Conservation (phyloP, 2,329 filamentous ascomycete species). For the Aureobasidium sp. region DNA sequence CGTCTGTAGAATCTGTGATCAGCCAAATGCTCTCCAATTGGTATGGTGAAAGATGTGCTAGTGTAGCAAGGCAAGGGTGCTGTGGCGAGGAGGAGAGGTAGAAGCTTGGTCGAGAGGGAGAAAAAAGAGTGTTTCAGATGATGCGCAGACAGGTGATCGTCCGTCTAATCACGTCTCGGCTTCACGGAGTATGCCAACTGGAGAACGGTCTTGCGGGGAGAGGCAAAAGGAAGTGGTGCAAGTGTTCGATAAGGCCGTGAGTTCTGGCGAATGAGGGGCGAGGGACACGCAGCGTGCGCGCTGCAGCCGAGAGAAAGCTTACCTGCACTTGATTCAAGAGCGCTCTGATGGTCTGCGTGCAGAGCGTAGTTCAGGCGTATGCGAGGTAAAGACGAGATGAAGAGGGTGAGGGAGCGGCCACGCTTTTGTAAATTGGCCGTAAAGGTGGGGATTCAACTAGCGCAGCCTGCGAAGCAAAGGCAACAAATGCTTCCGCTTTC, state of each 20-base stretch:
- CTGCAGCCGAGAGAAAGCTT: constrained; percentile 5
- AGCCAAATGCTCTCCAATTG: neutral
- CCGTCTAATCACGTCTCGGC: neutral
- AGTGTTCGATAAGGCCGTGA: constrained; percentile 7
- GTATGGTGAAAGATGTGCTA: neutral
- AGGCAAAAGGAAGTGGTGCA: constrained; percentile 14
- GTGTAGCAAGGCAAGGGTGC: neutral
- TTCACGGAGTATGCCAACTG: constrained; percentile 6
- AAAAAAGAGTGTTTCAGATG: constrained; percentile 1
- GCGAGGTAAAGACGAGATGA: constrained; percentile 8
- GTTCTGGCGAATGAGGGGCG: constrained; percentile 12
- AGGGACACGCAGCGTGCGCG: neutral
- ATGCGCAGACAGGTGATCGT: constrained; percentile 3
- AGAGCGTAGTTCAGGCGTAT: constrained; percentile 8
- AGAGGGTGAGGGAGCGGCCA: constrained; percentile 8
- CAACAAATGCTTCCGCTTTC: constrained; percentile 1
- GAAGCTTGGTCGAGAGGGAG: neutral
- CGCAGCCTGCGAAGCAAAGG: constrained; percentile 2
- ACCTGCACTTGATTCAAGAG: constrained; percentile 1
- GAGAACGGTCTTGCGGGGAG: constrained; percentile 11
- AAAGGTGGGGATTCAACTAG: constrained; percentile 12
- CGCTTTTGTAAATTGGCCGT: constrained; percentile 11
- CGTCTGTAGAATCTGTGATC: neutral
- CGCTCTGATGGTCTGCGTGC: constrained; percentile 7
- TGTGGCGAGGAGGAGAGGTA: neutral